Evolutionary conservation across 106 monocot species (phyloP).

Genomic region (Dendrobium huoshanense): DNA sequence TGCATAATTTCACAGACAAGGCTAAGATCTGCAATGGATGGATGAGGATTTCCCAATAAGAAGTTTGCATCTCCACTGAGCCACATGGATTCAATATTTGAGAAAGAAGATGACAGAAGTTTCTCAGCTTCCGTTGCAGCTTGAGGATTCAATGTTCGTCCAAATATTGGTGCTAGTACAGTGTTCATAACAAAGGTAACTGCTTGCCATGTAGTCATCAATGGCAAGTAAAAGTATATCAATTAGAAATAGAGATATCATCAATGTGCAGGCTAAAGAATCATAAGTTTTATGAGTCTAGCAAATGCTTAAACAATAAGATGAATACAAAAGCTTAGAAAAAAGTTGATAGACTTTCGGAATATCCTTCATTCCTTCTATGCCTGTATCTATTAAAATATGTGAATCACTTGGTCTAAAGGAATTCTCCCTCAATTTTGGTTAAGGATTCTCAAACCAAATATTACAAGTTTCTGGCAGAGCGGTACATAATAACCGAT

Average conservation of each 20-base stretch:
- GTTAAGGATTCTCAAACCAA: not conserved
- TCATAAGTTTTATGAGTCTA: not conserved
- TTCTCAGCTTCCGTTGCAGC: constrained; percentile 60
- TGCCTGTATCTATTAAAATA: no score
- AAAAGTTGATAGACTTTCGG: no score
- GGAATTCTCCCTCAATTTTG: not conserved
- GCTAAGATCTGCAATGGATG: constrained; percentile 96
- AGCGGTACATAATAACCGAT: no score
- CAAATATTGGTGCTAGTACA: constrained; percentile 65
- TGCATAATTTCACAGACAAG: constrained; percentile 98
- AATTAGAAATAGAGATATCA: not conserved
- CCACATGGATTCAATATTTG: constrained; percentile 63
- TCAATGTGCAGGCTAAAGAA: not conserved
- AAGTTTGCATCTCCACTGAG: constrained; percentile 74
- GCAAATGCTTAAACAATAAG: not conserved
- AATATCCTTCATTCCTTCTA: no score
- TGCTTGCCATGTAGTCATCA: constrained; percentile 23
- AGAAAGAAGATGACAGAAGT: constrained; percentile 49
- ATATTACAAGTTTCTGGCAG: no score
- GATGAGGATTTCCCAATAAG: constrained; percentile 62
- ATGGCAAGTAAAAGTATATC: not conserved
- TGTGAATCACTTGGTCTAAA: not conserved
- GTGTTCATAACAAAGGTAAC: constrained; percentile 39
- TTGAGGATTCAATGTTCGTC: constrained; percentile 52
- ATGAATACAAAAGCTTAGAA: not conserved